These are phyloP conservation scores for Truncatella angustata DNA, from an alignment of 2,329 filamentous ascomycete genomes.

Conservation along the genomic window DNA sequence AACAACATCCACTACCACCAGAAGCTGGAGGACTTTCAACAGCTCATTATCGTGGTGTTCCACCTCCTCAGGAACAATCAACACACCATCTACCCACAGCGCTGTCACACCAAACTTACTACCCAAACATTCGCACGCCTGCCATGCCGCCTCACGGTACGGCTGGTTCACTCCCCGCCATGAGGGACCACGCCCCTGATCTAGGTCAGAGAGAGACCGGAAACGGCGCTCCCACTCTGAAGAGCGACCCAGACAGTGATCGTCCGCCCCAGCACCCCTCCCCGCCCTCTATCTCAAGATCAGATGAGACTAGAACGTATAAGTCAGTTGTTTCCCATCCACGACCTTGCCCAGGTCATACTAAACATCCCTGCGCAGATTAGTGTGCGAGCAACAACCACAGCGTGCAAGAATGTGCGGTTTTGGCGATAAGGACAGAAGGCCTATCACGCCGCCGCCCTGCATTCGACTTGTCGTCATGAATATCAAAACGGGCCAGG, in stretches of 20 bases:
- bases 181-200: conserved; percentile 5
- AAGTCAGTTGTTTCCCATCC: not conserved
- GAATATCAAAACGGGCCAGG: conserved; percentile 71
- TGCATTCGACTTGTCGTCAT: conserved; percentile 82
- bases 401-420: conserved; percentile 95
- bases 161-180: not conserved
- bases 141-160: not conserved
- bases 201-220: not conserved
- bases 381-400: conserved; percentile 87
- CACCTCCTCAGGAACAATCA: not conserved
- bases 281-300: not conserved
- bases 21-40: conserved; percentile 2
- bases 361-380: conserved; percentile 37
- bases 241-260: not conserved
- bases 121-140: not conserved
- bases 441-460: conserved; percentile 93
- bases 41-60: not conserved
- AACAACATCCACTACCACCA: not conserved
- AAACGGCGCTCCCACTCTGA: not conserved
- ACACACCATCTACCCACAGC: not conserved
- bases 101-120: not conserved
- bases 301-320: conserved; percentile 4
- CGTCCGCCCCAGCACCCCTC: conserved; percentile 4
- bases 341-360: not conserved
- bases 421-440: conserved; percentile 97